Percentiles rank a stretch among this genome's conserved stretches.
These are phyloP conservation scores for Lumnitzera littorea DNA, from an alignment of 345 rosid genomes.

Conservation along the genomic window DNA sequence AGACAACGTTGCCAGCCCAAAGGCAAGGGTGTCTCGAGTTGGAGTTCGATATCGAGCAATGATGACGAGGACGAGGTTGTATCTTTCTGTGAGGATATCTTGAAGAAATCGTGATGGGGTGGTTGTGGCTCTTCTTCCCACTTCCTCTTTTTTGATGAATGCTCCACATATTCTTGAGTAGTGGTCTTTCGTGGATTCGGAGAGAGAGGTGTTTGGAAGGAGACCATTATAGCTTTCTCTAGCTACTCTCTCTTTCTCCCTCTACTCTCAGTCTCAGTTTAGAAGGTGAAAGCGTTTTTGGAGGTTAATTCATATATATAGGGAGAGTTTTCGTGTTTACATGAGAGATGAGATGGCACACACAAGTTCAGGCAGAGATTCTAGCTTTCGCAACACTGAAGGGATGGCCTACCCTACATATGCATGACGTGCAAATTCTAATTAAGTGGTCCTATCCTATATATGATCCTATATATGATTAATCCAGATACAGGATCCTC, in stretches of 20 bases:
- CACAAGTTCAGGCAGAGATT: no score
- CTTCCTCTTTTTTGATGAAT: slow-evolving; percentile 48
- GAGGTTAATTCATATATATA: background rate
- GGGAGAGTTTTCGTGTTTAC: background rate
- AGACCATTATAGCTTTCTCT: slow-evolving; percentile 28
- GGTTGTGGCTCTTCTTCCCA: slow-evolving; percentile 16
- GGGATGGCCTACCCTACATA: no score
- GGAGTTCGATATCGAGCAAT: slow-evolving; percentile 32
- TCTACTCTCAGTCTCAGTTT: slow-evolving; percentile 7
- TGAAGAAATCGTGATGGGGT: background rate
- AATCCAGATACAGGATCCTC: no score
- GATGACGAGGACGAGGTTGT: slow-evolving; percentile 8
- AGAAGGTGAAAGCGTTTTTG: slow-evolving; percentile 5
- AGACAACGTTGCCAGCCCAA: slow-evolving; percentile 51
- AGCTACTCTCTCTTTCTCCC: slow-evolving; percentile 3
- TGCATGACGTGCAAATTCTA: no score
- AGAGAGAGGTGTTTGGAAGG: slow-evolving; percentile 30
- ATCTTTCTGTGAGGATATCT: slow-evolving; percentile 16
- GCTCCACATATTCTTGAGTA: slow-evolving; percentile 14
- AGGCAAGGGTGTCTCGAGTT: slow-evolving; percentile 44
- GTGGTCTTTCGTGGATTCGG: slow-evolving; percentile 19
- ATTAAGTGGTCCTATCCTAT: no score
- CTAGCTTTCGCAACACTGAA: no score
- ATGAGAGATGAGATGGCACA: no score
- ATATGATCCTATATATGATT: no score